phyloP scores from a whole-genome alignment of 345 rosid species.

The Syzygium oleosum region DNA sequence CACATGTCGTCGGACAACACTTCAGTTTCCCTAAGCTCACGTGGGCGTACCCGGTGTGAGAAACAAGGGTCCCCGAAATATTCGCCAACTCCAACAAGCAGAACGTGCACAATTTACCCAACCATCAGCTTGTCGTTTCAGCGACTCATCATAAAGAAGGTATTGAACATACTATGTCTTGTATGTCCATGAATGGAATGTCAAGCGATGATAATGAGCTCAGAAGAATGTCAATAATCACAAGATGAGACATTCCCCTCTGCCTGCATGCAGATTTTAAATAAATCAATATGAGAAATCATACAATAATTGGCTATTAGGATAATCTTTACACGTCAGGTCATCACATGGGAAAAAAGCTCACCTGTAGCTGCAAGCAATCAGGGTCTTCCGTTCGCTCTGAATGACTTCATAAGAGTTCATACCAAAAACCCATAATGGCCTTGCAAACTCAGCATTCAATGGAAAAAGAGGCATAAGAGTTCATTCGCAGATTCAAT shows the following conservation, averaged over 20 bases:
- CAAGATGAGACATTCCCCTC: constrained; percentile 80
- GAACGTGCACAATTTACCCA: neutral
- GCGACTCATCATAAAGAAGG: neutral
- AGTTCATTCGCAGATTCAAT: constrained; percentile 54
- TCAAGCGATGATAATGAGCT: constrained; percentile 60
- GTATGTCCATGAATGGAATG: constrained; percentile 79
- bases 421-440: constrained; percentile 74
- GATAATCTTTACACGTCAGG: neutral
- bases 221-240: constrained; percentile 54
- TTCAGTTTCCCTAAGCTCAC: too few relatives aligned
- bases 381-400: constrained; percentile 42
- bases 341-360: neutral
- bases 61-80: too few relatives aligned
- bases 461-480: constrained; percentile 37
- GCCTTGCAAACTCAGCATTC: constrained; percentile 83
- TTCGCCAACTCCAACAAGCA: too few relatives aligned
- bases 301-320: neutral
- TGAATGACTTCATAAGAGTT: constrained; percentile 70
- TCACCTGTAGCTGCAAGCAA: constrained; percentile 86
- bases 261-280: constrained; percentile 49
- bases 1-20: too few relatives aligned
- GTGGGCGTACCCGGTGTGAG: too few relatives aligned
- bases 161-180: constrained; percentile 48
- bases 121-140: neutral
- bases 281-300: neutral